These are phyloP conservation scores for Ricinus communis DNA, from an alignment of 345 rosid species.

Conservation along the genomic window DNA sequence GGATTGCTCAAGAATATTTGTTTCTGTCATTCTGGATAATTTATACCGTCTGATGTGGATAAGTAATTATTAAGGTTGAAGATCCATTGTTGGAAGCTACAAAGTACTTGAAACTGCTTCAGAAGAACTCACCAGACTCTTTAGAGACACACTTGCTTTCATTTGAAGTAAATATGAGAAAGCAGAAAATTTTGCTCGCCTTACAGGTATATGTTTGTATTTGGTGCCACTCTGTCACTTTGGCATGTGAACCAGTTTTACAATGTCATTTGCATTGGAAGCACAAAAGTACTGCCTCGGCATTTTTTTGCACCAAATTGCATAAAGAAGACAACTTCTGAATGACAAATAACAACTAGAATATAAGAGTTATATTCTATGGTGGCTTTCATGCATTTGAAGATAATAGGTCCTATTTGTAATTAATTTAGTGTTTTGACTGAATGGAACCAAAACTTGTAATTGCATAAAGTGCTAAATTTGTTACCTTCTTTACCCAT, in stretches of 20 bases:
- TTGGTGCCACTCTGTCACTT: neutral
- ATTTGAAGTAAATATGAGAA: constrained; percentile 94
- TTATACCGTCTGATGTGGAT: constrained; percentile 17
- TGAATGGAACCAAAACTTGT: no score
- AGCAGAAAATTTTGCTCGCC: constrained; percentile 83
- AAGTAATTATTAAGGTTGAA: constrained; percentile 57
- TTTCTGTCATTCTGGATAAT: constrained; percentile 11
- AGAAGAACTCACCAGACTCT: constrained; percentile 74
- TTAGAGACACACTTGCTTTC: constrained; percentile 94
- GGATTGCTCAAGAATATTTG: neutral
- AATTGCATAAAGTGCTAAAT: neutral
- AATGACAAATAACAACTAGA: neutral
- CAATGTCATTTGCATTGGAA: neutral
- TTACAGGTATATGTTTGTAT: constrained; percentile 61
- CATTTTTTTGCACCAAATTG: neutral
- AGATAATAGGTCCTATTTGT: neutral
- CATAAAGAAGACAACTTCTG: neutral
- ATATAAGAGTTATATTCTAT: neutral
- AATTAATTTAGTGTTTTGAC: neutral
- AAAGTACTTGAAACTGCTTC: constrained; percentile 90
- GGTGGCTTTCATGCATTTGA: neutral
- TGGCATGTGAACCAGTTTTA: neutral
- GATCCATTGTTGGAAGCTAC: constrained; percentile 89
- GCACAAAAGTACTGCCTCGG: neutral
- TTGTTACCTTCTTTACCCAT: constrained; percentile 9